phyloP scores from a whole-genome alignment of 2,329 filamentous ascomycete species.

The Fusarium longipes region DNA sequence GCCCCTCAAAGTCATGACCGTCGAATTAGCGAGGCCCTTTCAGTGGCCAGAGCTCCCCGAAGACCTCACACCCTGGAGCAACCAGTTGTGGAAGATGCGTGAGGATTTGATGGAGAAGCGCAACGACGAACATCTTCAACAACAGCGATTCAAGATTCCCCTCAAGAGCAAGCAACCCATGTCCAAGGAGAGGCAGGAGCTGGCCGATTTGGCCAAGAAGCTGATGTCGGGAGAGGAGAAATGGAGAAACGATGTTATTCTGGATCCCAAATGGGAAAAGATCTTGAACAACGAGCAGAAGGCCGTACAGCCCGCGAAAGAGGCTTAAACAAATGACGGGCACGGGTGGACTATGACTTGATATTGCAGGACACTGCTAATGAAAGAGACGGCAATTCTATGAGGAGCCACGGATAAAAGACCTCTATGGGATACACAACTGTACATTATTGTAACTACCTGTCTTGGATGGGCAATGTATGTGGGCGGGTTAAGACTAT shows the following conservation, averaged over 20 bases:
- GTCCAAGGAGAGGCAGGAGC: conserved; percentile 55
- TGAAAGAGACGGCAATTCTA: conserved; percentile 36
- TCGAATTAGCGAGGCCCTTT: conserved; percentile 88
- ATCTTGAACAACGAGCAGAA: conserved; percentile 45
- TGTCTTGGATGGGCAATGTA: conserved; percentile 38
- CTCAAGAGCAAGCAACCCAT: conserved; percentile 57
- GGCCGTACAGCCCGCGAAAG: conserved; percentile 40
- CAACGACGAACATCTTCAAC: conserved; percentile 50
- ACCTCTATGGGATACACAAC: conserved; percentile 47
- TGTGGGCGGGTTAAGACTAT: conserved; percentile 40
- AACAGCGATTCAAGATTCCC: conserved; percentile 51
- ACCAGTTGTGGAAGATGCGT: conserved; percentile 66
- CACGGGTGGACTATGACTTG: conserved; percentile 19
- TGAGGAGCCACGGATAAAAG: conserved; percentile 17
- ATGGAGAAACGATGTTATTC: conserved; percentile 65
- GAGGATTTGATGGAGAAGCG: conserved; percentile 59
- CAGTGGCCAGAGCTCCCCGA: conserved; percentile 81
- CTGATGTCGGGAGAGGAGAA: conserved; percentile 69
- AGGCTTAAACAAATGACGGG: conserved; percentile 33
- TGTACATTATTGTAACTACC: conserved; percentile 52
- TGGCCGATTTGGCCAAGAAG: conserved; percentile 73
- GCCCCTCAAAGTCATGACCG: conserved; percentile 91
- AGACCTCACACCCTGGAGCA: conserved; percentile 72
- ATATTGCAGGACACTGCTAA: conserved; percentile 34
- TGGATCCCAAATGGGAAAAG: conserved; percentile 61